Evolutionary conservation across 2,329 filamentous ascomycete genomes (phyloP), one percentile per base, ranked within the genome.

Genomic region (Nemania sp.): DNA sequence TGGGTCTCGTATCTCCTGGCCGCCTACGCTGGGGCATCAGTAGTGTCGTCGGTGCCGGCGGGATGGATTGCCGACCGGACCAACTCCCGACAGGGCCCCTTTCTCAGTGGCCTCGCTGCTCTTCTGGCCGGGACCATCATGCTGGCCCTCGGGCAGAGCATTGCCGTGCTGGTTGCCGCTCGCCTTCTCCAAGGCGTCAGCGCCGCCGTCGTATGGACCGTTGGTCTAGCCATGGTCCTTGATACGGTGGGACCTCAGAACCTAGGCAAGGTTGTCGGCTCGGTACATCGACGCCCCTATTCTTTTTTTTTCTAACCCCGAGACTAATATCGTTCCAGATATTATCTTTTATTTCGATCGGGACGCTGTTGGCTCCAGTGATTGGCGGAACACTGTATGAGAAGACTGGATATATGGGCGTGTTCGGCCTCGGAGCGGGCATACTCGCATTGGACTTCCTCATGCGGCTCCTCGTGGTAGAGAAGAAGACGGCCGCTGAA

Each of bases 341-440:
- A 7, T 86, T 85, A 70, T 83, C 82, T 60, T 81, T 88, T 62
- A 82, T 87, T 53, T 82, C 81, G 0, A 76, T 85, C 0, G 86
- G 85, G 0, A 80, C 81, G 43, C 73, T 89, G 5, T 74, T 82
- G 15, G 80, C 84, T 0, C 87, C 87, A 0, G 76, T 86, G 0
- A 71, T 87, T 0, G 87, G 87, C 2, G 87, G 87, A 0, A 68
- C 87, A 0, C 71, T 89, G 1, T 89, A 88, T 68, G 77, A 82
- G 29, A 82, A 82, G 66, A 79, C 80, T 0, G 87, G 86, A 2
- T 84, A 84, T 67, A 69, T 73, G 12, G 85, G 84, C 0, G 85
- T 89, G 0, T 88, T 88, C 69, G 80, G 79, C 0, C 73, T 88
- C 21, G 81, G 80, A 0, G 78, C 85, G 49, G 80, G 76, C 0